Percentiles rank a stretch among this genome's conserved stretches.
These are phyloP conservation scores for Suillus americanus DNA, from an alignment of 768 basidiomycete species.

Conservation along the genomic window DNA sequence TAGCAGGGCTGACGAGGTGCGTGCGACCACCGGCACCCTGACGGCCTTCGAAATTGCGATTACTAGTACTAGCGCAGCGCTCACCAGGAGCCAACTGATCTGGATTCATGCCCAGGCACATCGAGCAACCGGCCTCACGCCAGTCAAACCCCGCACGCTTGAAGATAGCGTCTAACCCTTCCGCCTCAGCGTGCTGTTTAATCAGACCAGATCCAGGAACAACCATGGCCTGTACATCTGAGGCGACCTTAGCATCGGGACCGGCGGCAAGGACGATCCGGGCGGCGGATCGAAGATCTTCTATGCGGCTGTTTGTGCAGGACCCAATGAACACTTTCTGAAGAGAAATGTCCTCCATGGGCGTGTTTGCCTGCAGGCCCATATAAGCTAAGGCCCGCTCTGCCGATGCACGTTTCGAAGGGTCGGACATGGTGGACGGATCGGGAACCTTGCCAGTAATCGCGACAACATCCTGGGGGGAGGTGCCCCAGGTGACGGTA, in stretches of 20 bases:
- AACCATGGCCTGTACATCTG: slow-evolving; percentile 81
- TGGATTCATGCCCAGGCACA: slow-evolving; percentile 96
- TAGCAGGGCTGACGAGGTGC: slow-evolving; percentile 86
- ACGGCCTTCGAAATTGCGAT: slow-evolving; percentile 92
- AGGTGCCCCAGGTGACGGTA: slow-evolving; percentile 92
- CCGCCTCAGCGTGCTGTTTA: slow-evolving; percentile 88
- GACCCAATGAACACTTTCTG: slow-evolving; percentile 95
- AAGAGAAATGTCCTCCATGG: slow-evolving; percentile 74
- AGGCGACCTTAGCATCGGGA: slow-evolving; percentile 69
- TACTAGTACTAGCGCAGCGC: slow-evolving; percentile 90
- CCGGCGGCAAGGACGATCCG: slow-evolving; percentile 75
- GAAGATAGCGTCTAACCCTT: slow-evolving; percentile 84
- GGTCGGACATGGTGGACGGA: slow-evolving; percentile 63
- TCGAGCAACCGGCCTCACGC: slow-evolving; percentile 94
- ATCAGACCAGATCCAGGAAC: slow-evolving; percentile 90
- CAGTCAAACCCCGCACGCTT: slow-evolving; percentile 92
- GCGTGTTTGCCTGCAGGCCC: slow-evolving; percentile 78
- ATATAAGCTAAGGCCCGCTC: slow-evolving; percentile 82
- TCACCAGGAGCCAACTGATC: slow-evolving; percentile 82
- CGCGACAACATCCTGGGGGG: slow-evolving; percentile 83
- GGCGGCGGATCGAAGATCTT: slow-evolving; percentile 87
- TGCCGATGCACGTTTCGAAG: slow-evolving; percentile 65
- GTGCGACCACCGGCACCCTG: slow-evolving; percentile 87
- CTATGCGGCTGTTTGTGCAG: slow-evolving; percentile 93
- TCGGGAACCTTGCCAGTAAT: slow-evolving; percentile 83